Conservation (phyloP, 2,329 filamentous ascomycete genomes). For the Fusarium foetens region DNA sequence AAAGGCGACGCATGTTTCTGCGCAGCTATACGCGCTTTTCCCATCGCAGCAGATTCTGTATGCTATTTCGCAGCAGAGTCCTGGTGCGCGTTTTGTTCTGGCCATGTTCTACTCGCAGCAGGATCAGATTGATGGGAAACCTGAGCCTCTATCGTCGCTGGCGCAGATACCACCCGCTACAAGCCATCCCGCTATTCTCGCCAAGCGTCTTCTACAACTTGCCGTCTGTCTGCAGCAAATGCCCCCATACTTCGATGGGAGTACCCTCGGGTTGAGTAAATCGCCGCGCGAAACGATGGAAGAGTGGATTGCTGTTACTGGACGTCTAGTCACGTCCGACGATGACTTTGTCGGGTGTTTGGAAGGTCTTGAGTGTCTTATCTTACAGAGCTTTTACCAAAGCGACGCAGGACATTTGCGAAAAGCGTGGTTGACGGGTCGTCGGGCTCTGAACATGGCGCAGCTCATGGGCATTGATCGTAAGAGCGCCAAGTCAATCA, state of each 20-base stretch:
- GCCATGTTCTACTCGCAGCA: conserved; percentile 43
- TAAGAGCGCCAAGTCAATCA: conserved; percentile 48
- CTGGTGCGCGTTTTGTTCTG: conserved; percentile 43
- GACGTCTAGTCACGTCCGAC: conserved; percentile 58
- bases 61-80: conserved; percentile 39
- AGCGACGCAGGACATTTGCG: conserved; percentile 64
- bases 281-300: conserved; percentile 35
- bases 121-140: conserved; percentile 49
- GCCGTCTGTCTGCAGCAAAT: conserved; percentile 59
- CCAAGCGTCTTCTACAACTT: conserved; percentile 59
- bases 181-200: conserved; percentile 60
- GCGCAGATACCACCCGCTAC: conserved; percentile 50
- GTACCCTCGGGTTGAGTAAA: conserved; percentile 40
- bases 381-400: conserved; percentile 60
- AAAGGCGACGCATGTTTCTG: conserved; percentile 28
- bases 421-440: conserved; percentile 63
- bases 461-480: conserved; percentile 62
- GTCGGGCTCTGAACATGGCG: conserved; percentile 60
- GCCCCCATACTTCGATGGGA: conserved; percentile 46
- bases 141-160: conserved; percentile 43
- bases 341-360: conserved; percentile 62
- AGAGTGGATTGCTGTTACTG: conserved; percentile 47
- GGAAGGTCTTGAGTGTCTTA: conserved; percentile 64
- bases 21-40: conserved; percentile 38
- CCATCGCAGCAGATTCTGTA: conserved; percentile 37